Evolutionary conservation across 2,329 filamentous ascomycete genomes (phyloP).

Genomic region (Ramichloridium luteum): DNA sequence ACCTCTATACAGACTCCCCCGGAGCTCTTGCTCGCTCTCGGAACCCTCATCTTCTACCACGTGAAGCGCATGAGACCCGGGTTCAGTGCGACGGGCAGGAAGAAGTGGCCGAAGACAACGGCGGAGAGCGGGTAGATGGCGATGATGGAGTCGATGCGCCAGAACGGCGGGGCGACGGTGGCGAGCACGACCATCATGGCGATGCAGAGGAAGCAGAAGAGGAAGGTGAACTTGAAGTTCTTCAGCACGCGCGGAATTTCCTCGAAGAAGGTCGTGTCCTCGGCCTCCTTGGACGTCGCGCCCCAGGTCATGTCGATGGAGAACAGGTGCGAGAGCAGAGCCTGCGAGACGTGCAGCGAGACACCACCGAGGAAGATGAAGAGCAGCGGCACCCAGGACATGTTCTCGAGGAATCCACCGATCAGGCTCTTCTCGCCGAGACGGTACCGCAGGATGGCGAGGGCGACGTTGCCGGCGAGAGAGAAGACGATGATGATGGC

Average conservation of each 20-base stretch:
- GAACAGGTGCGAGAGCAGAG: conserved; percentile 29
- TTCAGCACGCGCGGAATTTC: conserved; percentile 44
- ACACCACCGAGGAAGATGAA: conserved; percentile 31
- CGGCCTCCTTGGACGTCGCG: conserved; percentile 47
- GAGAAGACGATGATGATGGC: conserved; percentile 70
- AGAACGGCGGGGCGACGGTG: conserved; percentile 37
- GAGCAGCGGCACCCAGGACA: conserved; percentile 53
- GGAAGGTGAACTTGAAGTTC: conserved; percentile 44
- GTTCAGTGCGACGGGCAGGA: conserved; percentile 48
- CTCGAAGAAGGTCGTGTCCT: conserved; percentile 44
- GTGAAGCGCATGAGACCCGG: conserved; percentile 53
- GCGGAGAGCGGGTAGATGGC: conserved; percentile 47
- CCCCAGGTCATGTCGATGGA: conserved; percentile 37
- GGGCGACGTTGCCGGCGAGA: conserved; percentile 57
- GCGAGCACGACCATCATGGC: conserved; percentile 39
- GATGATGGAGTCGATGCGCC: conserved; percentile 46
- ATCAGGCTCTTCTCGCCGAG: conserved; percentile 51
- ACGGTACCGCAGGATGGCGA: conserved; percentile 62
- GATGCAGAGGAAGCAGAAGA: conserved; percentile 36
- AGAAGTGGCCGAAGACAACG: conserved; percentile 43
- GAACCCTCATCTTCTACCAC: conserved; percentile 39
- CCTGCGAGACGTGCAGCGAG: conserved; percentile 29
- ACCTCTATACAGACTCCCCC: too few relatives aligned
- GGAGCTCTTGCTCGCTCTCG: too few relatives aligned
- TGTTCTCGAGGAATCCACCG: conserved; percentile 36